Evolutionary conservation across 805 yeast species (phyloP), one percentile per base, ranked within the genome.

Genomic region (Cyberlindnera veronae): DNA sequence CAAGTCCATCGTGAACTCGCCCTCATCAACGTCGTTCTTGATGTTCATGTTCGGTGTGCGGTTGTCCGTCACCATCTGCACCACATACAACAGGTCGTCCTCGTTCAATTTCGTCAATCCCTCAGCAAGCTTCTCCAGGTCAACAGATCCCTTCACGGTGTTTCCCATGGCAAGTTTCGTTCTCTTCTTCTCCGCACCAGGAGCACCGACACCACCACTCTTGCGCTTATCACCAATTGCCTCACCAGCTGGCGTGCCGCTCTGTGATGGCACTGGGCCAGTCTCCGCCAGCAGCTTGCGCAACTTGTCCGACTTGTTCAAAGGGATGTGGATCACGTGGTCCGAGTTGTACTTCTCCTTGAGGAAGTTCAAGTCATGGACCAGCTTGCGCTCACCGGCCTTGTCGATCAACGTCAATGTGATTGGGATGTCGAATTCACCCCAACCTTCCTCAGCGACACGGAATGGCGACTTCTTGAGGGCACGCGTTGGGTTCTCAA

Each of bases 41-140:
- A 91, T 84, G 64, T 84, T 89, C 95, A 91, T 91, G 35, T 91
- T 98, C 32, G 87, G 79, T 5, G 98, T 88, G 59, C 87, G 78
- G 67, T 93, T 93, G 62, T 91, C 98, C 32, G 95, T 89, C 29
- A 91, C 93, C 96, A 91, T 90, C 66, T 91, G 98, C 40, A 91
- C 98, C 35, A 93, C 93, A 24, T 89, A 95, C 36, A 93, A 77
- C 51, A 91, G 71, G 63, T 93, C 97, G 59, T 93, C 98, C 64
- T 91, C 98, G 43, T 73, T 81, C 50, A 91, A 72, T 63, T 86
- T 86, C 38, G 95, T 87, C 54, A 91, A 74, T 3, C 93, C 91
- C 46, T 83, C 87, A 6, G 98, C 96, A 57, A 91, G 74, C 58
- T 81, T 82, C 60, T 91, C 99, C 53, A 93, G 71, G 60, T 91